These are phyloP conservation scores for Sinapis alba DNA, from an alignment of 441 rosid species.

Conservation along the genomic window DNA sequence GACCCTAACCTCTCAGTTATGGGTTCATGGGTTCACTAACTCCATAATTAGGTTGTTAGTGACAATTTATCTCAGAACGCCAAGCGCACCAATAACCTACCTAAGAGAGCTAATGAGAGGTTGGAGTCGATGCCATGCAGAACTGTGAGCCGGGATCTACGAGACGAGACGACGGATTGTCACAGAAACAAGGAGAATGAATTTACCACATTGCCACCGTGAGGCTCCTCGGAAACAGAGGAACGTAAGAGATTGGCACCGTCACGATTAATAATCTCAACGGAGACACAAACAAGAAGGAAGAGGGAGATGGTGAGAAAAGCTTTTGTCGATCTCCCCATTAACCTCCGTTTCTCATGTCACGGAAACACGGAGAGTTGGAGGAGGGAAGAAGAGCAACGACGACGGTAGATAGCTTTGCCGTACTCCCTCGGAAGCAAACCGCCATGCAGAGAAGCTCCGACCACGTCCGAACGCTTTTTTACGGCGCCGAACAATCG, in stretches of 20 bases:
- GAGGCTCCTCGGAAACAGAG: background rate
- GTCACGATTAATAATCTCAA: slow-evolving; percentile 26
- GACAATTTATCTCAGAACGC: too few relatives aligned
- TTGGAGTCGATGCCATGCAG: too few relatives aligned
- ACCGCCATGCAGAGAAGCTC: slow-evolving; percentile 44
- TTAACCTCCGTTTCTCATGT: slow-evolving; percentile 36
- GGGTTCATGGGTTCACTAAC: too few relatives aligned
- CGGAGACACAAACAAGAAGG: slow-evolving; percentile 23
- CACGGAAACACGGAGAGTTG: background rate
- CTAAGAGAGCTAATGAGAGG: too few relatives aligned
- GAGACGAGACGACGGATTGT: too few relatives aligned
- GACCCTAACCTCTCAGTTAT: too few relatives aligned
- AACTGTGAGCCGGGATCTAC: too few relatives aligned
- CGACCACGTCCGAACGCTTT: slow-evolving; percentile 38
- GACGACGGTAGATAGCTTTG: background rate
- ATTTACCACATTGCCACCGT: slow-evolving; percentile 26
- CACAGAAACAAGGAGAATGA: slow-evolving; percentile 4
- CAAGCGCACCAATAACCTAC: too few relatives aligned
- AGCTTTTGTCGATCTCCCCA: slow-evolving; percentile 34
- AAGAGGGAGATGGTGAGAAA: slow-evolving; percentile 32
- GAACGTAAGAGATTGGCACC: background rate
- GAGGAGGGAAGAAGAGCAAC: background rate
- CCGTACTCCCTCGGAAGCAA: slow-evolving; percentile 30
- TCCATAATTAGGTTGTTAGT: too few relatives aligned
- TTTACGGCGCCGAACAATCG: slow-evolving; percentile 37